phyloP scores from a whole-genome alignment of 805 yeast species.

The Suhomyces pyralidae region DNA sequence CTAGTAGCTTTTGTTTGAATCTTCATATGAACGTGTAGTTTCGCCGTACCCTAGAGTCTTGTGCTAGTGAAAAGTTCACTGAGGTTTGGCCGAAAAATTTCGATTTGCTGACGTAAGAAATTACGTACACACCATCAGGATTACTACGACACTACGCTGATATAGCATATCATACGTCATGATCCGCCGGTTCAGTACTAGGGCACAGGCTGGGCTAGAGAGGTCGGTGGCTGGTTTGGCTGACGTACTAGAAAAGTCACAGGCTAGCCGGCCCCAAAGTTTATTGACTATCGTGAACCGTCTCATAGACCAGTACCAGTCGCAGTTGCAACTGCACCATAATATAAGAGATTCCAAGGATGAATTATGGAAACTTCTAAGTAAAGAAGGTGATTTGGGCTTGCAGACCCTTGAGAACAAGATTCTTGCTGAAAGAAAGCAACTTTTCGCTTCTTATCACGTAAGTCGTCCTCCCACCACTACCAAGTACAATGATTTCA shows the following conservation, averaged over 20 bases:
- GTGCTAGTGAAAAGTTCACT: not conserved
- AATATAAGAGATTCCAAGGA: not conserved
- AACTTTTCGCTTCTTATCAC: not conserved
- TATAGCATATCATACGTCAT: not conserved
- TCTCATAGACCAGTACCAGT: not conserved
- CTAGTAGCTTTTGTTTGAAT: constrained; percentile 67
- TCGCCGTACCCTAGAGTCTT: not conserved
- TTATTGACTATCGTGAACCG: not conserved
- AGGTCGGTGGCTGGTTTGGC: not conserved
- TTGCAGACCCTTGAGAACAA: not conserved
- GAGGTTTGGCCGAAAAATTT: not conserved
- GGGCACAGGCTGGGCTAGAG: not conserved
- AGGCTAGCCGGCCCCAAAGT: not conserved
- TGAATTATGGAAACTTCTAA: not conserved
- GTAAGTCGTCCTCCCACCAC: not conserved
- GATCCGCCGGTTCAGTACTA: not conserved
- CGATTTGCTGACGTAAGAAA: too few species aligned
- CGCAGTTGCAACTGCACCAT: not conserved
- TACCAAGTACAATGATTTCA: constrained; percentile 9
- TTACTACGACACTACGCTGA: not conserved
- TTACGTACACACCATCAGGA: not conserved
- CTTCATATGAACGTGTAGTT: constrained; percentile 40
- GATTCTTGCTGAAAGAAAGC: not conserved
- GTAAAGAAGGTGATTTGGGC: not conserved
- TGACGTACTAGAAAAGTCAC: not conserved